Evolutionary conservation across 345 rosid species (phyloP).

Genomic region (Eucalyptus rudis): DNA sequence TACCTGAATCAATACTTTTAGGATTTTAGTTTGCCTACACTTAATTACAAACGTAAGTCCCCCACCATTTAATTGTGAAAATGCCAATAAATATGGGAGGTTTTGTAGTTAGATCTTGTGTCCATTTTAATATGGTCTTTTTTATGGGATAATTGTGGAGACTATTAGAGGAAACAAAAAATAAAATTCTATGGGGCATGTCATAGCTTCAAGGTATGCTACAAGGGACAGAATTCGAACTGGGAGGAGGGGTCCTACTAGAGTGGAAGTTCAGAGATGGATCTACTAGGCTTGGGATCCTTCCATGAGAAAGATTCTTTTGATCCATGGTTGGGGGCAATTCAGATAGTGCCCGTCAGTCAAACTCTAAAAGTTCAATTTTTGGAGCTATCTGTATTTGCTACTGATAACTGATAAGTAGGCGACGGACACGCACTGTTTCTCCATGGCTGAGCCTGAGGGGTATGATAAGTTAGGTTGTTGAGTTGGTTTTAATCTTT

Average conservation of each 20-base stretch:
- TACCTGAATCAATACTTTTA: background rate
- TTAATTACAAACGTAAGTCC: background rate
- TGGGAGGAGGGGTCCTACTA: background rate
- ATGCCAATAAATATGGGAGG: background rate
- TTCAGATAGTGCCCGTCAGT: background rate
- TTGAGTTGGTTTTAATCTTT: background rate
- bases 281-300: background rate
- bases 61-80: background rate
- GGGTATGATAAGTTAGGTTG: background rate
- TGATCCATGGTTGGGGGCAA: background rate
- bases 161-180: background rate
- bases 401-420: background rate
- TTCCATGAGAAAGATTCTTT: background rate
- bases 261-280: background rate
- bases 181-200: background rate
- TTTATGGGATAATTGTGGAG: background rate
- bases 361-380: background rate
- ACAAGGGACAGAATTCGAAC: background rate
- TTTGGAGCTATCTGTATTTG: background rate
- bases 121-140: background rate
- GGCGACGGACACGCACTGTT: rapidly evolving
- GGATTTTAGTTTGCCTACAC: background rate
- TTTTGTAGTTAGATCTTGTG: background rate
- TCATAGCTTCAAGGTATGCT: background rate
- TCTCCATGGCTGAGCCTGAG: background rate